phyloP scores from a whole-genome alignment of 805 yeast species.

The Ogataea parapolymorpha region DNA sequence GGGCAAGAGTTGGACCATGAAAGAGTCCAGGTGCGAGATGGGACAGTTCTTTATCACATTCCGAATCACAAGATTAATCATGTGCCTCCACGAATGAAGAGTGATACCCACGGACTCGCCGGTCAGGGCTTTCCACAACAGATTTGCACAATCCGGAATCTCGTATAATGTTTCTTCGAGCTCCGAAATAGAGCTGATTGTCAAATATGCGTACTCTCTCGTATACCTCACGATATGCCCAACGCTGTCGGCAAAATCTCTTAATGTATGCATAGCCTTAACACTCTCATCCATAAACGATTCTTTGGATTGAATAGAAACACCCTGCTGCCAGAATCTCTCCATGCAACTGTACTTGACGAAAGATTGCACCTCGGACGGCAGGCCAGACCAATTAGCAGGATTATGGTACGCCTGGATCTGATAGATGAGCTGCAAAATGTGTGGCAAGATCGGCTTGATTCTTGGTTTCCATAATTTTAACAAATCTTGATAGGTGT shows the following conservation, averaged over 20 bases:
- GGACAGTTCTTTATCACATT: conserved; percentile 91
- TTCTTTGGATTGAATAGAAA: conserved; percentile 89
- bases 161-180: conserved; percentile 86
- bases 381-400: conserved; percentile 82
- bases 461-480: conserved; percentile 90
- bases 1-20: conserved; percentile 78
- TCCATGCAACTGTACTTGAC: conserved; percentile 88
- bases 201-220: conserved; percentile 89
- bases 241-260: conserved; percentile 97
- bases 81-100: conserved; percentile 94
- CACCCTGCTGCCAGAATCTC: conserved; percentile 98
- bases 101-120: conserved; percentile 85
- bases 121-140: conserved; percentile 83
- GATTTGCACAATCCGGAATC: conserved; percentile 72
- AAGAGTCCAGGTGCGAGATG: conserved; percentile 55
- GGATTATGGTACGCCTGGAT: conserved; percentile 95
- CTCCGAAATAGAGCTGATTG: conserved; percentile 85
- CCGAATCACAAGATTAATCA: conserved; percentile 84
- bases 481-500: conserved; percentile 67
- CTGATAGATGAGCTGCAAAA: conserved; percentile 80
- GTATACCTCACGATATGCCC: conserved; percentile 96
- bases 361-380: conserved; percentile 86
- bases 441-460: conserved; percentile 87
- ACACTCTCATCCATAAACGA: conserved; percentile 92
- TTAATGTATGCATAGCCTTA: conserved; percentile 85